phyloP scores from a whole-genome alignment of 495 filamentous ascomycete genomes.

The Penicillium coprophilum region DNA sequence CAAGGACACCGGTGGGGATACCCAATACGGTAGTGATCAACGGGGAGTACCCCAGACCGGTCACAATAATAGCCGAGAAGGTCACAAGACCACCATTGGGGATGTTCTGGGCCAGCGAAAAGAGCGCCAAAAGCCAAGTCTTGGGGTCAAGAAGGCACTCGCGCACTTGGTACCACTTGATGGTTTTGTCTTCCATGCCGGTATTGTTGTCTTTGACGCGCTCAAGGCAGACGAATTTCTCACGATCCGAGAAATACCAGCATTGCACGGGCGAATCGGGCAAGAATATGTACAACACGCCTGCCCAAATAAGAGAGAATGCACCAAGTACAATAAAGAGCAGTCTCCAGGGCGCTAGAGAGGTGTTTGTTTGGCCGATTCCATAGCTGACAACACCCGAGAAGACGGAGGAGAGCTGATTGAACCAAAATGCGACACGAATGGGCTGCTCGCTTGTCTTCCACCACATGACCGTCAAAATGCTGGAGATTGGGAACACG shows the following conservation, averaged over 20 bases:
- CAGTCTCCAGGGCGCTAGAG: slow-evolving; percentile 13
- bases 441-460: slow-evolving; percentile 50
- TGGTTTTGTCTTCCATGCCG: slow-evolving; percentile 49
- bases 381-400: slow-evolving; percentile 17
- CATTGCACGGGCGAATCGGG: slow-evolving; percentile 53
- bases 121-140: slow-evolving; percentile 35
- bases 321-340: slow-evolving; percentile 24
- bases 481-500: slow-evolving; percentile 49
- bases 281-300: slow-evolving; percentile 42
- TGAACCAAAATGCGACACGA: slow-evolving; percentile 51
- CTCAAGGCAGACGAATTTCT: slow-evolving; percentile 51
- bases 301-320: slow-evolving; percentile 41
- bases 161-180: slow-evolving; percentile 52
- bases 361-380: slow-evolving; percentile 15
- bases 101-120: slow-evolving; percentile 27
- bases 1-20: slow-evolving; percentile 36
- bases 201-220: slow-evolving; percentile 55
- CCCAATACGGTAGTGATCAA: slow-evolving; percentile 34
- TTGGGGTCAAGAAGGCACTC: slow-evolving; percentile 49
- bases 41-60: slow-evolving; percentile 35
- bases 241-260: slow-evolving; percentile 40
- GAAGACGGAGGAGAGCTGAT: slow-evolving; percentile 30
- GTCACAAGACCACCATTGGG: slow-evolving; percentile 38
- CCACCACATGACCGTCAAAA: slow-evolving; percentile 53
- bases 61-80: slow-evolving; percentile 40